phyloP scores from a whole-genome alignment of 768 basidiomycete species.

The Omphalotus guepiniiformis region DNA sequence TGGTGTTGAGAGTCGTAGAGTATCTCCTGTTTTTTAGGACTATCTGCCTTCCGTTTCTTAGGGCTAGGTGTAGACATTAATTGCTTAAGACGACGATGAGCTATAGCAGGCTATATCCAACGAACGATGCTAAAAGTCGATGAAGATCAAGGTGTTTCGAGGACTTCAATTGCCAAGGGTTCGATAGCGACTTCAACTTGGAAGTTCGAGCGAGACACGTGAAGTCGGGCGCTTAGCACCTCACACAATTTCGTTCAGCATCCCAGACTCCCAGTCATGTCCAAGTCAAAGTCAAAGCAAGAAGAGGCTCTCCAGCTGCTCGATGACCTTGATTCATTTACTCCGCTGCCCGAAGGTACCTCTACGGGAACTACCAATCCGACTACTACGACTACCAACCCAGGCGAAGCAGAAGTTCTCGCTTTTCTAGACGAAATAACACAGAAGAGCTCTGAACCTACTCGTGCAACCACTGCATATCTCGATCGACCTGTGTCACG shows the following conservation, averaged over 20 bases:
- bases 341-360: conserved; percentile 30
- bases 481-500: conserved; percentile 58
- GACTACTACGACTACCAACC: conserved; percentile 35
- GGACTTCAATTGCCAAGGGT: background rate
- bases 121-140: no score
- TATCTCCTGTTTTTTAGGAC: background rate
- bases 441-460: conserved; percentile 81
- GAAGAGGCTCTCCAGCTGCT: conserved; percentile 91
- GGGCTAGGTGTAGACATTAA: background rate
- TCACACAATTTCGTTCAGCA: background rate
- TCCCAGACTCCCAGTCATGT: conserved; percentile 24
- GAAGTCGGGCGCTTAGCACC: background rate
- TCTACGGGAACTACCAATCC: conserved; percentile 20
- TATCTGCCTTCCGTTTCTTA: no score
- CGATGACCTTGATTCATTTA: conserved; percentile 87
- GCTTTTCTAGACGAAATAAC: conserved; percentile 95
- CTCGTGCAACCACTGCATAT: conserved; percentile 50
- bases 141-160: no score
- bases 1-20: background rate
- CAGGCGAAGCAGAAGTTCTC: conserved; percentile 81
- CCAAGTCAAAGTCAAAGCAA: conserved; percentile 70
- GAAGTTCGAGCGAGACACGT: background rate
- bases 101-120: no score
- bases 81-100: background rate
- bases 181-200: background rate